These are phyloP conservation scores for Lavandula angustifolia DNA, from an alignment of 257 asterid species.

Conservation along the genomic window DNA sequence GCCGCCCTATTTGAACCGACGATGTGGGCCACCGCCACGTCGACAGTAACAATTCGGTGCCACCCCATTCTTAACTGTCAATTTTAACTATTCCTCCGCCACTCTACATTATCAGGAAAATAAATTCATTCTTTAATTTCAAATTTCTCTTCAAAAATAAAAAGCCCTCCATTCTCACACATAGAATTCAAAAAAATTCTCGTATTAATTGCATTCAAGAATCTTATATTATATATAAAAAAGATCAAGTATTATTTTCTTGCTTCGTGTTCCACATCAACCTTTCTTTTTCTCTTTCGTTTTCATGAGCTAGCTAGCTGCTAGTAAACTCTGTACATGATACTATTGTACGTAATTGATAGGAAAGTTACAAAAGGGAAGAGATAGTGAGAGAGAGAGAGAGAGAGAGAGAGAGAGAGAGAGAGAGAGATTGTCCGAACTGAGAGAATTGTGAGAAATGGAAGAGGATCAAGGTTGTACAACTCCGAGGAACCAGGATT, in stretches of 20 bases:
- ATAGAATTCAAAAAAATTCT: neutral
- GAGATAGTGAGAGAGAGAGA: neutral
- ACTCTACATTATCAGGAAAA: neutral
- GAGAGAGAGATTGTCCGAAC: neutral
- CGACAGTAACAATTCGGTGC: slow-evolving; percentile 47
- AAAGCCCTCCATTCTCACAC: neutral
- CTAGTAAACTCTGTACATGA: neutral
- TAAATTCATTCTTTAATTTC: neutral
- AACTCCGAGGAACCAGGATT: slow-evolving; percentile 61
- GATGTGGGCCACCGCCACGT: slow-evolving; percentile 44
- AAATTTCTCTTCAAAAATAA: neutral
- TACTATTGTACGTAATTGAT: no score
- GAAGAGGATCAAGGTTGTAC: slow-evolving; percentile 57
- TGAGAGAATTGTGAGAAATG: slow-evolving; percentile 25
- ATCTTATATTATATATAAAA: neutral
- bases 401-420: neutral
- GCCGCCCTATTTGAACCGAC: slow-evolving; percentile 60
- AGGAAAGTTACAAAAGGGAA: no score
- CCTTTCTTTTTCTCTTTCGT: neutral
- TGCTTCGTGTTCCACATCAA: neutral
- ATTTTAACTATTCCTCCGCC: slow-evolving; percentile 21
- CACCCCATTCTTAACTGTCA: slow-evolving; percentile 64
- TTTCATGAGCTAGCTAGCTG: neutral
- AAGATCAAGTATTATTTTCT: neutral
- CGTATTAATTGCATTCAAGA: neutral